Conservation (phyloP, 148 eudicot genomes). For the Rhododendron griersonianum region DNA sequence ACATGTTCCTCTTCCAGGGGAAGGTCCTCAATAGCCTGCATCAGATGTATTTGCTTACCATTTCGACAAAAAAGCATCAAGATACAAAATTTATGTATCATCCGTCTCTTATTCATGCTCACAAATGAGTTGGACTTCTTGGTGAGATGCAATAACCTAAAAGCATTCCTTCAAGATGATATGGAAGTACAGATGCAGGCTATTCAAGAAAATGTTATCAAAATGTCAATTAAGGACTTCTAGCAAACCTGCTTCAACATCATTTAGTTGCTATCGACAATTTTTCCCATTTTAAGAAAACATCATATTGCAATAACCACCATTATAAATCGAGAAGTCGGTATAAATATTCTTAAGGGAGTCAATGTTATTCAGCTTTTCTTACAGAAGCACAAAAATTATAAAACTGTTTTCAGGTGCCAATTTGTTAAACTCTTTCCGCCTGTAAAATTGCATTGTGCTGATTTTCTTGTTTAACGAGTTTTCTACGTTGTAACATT, state of each 20-base stretch:
- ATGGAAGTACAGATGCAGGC: neutral
- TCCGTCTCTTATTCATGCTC: neutral
- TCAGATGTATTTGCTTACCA: neutral
- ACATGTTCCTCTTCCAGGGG: conserved; percentile 20
- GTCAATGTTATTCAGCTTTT: neutral
- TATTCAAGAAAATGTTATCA: conserved; percentile 2
- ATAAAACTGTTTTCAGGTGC: neutral
- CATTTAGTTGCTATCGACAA: neutral
- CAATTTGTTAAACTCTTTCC: neutral
- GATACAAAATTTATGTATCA: neutral
- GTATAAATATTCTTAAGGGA: neutral
- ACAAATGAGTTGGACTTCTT: neutral
- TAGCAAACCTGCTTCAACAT: neutral
- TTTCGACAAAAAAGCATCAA: neutral
- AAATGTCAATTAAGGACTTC: neutral
- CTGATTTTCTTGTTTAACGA: neutral
- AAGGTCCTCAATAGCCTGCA: conserved; percentile 32
- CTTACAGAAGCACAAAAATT: neutral
- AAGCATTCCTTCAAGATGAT: neutral
- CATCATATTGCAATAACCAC: neutral
- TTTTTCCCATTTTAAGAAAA: neutral
- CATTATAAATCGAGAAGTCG: neutral
- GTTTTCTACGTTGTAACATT: neutral
- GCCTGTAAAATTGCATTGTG: neutral
- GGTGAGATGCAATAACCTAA: neutral